Evolutionary conservation across 257 asterid genomes (phyloP), one percentile per base, ranked within the genome.

Genomic region (Capsicum chinense): DNA sequence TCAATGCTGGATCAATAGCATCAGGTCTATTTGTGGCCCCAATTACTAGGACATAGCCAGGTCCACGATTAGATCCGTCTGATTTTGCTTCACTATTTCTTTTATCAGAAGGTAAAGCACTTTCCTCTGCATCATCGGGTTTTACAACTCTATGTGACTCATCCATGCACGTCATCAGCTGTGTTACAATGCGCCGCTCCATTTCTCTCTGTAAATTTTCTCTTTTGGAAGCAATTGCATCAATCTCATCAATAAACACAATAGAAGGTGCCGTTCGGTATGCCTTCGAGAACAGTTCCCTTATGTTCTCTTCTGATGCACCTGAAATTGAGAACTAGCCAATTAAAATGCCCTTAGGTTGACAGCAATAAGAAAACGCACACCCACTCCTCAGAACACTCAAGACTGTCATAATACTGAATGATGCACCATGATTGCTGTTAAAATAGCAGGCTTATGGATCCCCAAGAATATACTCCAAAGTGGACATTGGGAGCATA

Each of bases 1-100:
- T 95, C 89, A 94, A 90, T 52, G 97, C 98, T 81, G 95, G 90
- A 81, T 96, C 99, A 85, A 96, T 83, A 68, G 95, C 89, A 81
- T 96, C 98, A 79, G 98, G 98, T 88, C 97, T 89, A 83, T 96
- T 96, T 42, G 98, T 96, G 50, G 97, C 97, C 85, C 95, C 98
- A 88, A 96, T 93, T 56, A 96, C 99, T 76, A 96, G 91, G 39
- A 96, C 95, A 89, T 92, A 86, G 47, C 96, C 93, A 60, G 94
- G 88, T 62, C 35, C 83, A 71, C 71, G 6, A 83, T 83, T 87
- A 78, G 91, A 86, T 80, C 58, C 87, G 64, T 85, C 94, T n/a
- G 86, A 64, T 39, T 80, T 80, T 17, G 60, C 81, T 83, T 85
- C 86, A 3, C 78, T 63, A 10, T 82, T 68, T 48, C 84, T 37